A percentile compares a stretch with the other conserved stretches of the same genome.
Evolutionary conservation across 73 alveolate species (phyloP).

Genomic region (Blepharisma japonicum): DNA sequence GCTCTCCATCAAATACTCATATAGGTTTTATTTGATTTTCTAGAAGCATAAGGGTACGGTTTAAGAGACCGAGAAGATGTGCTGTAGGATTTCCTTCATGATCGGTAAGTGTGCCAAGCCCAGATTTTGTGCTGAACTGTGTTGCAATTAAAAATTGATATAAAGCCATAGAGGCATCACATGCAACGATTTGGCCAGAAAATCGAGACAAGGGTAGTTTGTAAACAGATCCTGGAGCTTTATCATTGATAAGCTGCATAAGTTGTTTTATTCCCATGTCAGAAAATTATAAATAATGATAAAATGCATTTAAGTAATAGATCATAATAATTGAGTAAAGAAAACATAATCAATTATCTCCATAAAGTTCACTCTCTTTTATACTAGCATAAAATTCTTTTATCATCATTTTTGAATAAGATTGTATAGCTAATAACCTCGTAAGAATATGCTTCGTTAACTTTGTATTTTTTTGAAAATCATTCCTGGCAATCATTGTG

Average conservation of each 20-base stretch:
- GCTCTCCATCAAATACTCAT: constrained; percentile 98
- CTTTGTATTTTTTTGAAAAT: no score
- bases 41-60: constrained; percentile 81
- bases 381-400: no score
- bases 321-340: no score
- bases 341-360: no score
- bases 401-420: no score
- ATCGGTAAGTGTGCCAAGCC: constrained; percentile 83
- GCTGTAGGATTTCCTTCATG: constrained; percentile 95
- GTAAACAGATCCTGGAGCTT: constrained; percentile 86
- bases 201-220: constrained; percentile 63
- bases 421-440: no score
- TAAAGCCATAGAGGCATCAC: constrained; percentile 97
- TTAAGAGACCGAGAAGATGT: constrained; percentile 91
- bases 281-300: no score
- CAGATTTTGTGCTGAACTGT: constrained; percentile 63
- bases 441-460: no score
- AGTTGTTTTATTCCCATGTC: constrained; percentile 94
- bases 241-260: constrained; percentile 85
- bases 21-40: constrained; percentile 94
- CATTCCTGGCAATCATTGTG: no score
- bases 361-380: no score
- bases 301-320: no score
- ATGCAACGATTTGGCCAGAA: constrained; percentile 84
- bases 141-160: constrained; percentile 93